Evolutionary conservation across 2,329 filamentous ascomycete species (phyloP), one percentile per base, ranked within the genome.

Genomic region (Phialophora verrucosa): DNA sequence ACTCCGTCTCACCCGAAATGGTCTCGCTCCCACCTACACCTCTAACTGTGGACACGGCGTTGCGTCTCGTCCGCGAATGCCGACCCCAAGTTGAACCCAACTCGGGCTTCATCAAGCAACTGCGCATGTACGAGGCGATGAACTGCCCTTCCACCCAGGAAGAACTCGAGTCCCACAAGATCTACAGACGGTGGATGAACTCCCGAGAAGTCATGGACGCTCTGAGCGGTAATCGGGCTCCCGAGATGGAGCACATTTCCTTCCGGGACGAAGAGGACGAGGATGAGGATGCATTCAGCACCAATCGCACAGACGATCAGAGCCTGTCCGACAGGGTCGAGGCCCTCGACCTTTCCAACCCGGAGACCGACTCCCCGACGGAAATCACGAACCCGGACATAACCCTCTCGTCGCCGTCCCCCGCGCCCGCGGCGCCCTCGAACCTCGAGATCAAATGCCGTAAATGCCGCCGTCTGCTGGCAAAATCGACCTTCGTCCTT

Each of bases 51-150:
- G 63, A 72, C 55, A 54, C 70, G 57, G 93, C 93, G 2, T 81
- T 98, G 58, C 82, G 83, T 29, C 84, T 90, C 71, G 82, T 98
- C 59, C 87, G 88, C 61, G 80, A 89, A 75, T 86, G 85, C 51
- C 88, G 94, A 47, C 87, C 90, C 17, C 86, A 95, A 62, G 93
- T 90, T 67, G 92, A 96, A 75, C 95, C 95, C 3, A 99, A 99
- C 76, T 82, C 87, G 35, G 94, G 93, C 31, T 99, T 99, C 83
- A 93, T 94, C 88, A 82, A 87, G 59, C 95, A 99, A 78, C 84
- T 99, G 4, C 84, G 90, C 71, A 82, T 98, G 62, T 99, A 94
- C 83, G 90, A 92, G 82, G 83, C 90, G 71, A 97, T 97, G 91
- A 88, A 88, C 55, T 94, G 90, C 71, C 91, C 93, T 1, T 85